Evolutionary conservation across 2,329 filamentous ascomycete genomes (phyloP).

Genomic region (Exutisphaerella laricina): DNA sequence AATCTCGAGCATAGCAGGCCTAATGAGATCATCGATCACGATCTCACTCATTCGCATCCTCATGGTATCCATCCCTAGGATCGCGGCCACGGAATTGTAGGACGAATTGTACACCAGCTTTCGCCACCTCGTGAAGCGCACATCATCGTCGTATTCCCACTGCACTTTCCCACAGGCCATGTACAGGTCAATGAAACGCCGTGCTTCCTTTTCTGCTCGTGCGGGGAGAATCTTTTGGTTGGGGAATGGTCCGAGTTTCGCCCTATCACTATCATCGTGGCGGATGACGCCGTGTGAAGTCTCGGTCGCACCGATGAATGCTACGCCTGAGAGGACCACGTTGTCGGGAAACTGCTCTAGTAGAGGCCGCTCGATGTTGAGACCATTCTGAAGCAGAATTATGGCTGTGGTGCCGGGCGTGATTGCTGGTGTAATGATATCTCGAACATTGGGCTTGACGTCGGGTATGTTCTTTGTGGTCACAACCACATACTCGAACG

Average conservation of each 20-base stretch:
- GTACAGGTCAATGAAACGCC: slow-evolving; percentile 47
- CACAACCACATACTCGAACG: slow-evolving; percentile 53
- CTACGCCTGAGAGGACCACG: slow-evolving; percentile 49
- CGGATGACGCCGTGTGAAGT: slow-evolving; percentile 43
- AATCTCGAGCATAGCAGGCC: slow-evolving; percentile 52
- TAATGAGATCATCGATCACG: slow-evolving; percentile 45
- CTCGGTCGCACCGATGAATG: slow-evolving; percentile 50
- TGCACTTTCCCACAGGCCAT: slow-evolving; percentile 42
- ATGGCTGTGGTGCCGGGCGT: slow-evolving; percentile 49
- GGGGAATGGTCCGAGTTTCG: slow-evolving; percentile 48
- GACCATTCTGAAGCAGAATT: slow-evolving; percentile 56
- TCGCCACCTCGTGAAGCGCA: slow-evolving; percentile 43
- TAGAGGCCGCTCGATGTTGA: slow-evolving; percentile 58
- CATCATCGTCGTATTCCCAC: slow-evolving; percentile 38
- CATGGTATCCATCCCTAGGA: slow-evolving; percentile 48
- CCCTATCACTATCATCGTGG: slow-evolving; percentile 49
- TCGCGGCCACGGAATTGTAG: slow-evolving; percentile 50
- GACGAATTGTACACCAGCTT: slow-evolving; percentile 50
- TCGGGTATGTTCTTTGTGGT: slow-evolving; percentile 57
- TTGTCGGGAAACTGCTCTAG: slow-evolving; percentile 48
- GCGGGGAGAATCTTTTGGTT: slow-evolving; percentile 33
- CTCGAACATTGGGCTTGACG: slow-evolving; percentile 43
- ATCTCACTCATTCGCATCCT: slow-evolving; percentile 45
- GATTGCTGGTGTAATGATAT: slow-evolving; percentile 50
- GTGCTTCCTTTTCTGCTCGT: slow-evolving; percentile 31